Conservation (phyloP, 352 stramenopile species). For the Phytophthora syringae region DNA sequence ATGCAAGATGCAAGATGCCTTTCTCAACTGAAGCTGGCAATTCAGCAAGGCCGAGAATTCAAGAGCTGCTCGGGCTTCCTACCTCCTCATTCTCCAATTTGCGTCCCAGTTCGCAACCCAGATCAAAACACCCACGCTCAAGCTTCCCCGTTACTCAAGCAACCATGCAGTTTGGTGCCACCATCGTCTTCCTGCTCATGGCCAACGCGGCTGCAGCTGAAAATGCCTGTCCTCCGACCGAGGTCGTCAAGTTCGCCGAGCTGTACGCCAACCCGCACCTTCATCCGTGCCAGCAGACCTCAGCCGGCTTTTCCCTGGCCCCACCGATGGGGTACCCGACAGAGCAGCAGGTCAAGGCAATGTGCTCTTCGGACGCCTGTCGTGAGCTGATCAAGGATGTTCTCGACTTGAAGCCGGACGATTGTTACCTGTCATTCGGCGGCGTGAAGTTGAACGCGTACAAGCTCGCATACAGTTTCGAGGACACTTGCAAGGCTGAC, state of each 20-base stretch:
- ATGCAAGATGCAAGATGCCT: not conserved
- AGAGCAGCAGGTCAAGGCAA: too few relatives aligned
- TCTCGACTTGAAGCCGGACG: too few relatives aligned
- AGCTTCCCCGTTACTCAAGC: not conserved
- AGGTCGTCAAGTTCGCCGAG: slow-evolving; percentile 34
- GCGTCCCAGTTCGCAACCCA: slow-evolving; percentile 24
- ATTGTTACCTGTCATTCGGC: not conserved
- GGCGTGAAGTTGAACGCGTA: too few relatives aligned
- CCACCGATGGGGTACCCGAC: slow-evolving; percentile 21
- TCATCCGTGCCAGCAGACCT: slow-evolving; percentile 33
- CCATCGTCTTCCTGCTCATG: slow-evolving; percentile 3
- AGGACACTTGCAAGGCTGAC: too few relatives aligned
- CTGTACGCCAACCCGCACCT: slow-evolving; percentile 39
- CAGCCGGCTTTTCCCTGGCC: slow-evolving; percentile 28
- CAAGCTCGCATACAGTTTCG: too few relatives aligned
- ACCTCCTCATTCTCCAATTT: slow-evolving; percentile 39
- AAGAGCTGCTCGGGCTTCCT: not conserved
- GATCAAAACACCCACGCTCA: slow-evolving; percentile 4
- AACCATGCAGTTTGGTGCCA: slow-evolving; percentile 25
- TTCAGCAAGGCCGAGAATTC: not conserved
- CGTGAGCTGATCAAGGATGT: too few relatives aligned
- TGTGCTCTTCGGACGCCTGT: too few relatives aligned
- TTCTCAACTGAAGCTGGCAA: slow-evolving; percentile 5
- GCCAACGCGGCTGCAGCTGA: slow-evolving; percentile 19
- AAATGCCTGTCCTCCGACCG: slow-evolving; percentile 27